Evolutionary conservation across 805 yeast species (phyloP).

Genomic region (Kazachstania martiniae): DNA sequence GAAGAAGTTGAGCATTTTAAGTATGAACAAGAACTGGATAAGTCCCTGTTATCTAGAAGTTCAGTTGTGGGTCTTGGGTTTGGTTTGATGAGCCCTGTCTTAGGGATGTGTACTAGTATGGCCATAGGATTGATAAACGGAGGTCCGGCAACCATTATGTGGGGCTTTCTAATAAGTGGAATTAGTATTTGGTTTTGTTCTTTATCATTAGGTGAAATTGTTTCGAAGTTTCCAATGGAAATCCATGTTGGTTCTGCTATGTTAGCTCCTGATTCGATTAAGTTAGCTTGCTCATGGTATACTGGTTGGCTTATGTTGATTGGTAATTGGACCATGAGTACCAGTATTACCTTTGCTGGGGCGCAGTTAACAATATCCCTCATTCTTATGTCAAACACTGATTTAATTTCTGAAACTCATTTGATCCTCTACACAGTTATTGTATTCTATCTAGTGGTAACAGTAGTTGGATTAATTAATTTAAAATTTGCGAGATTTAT

Average conservation of each 20-base stretch:
- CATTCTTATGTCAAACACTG: slow-evolving; percentile 48
- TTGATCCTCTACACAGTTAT: slow-evolving; percentile 40
- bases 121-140: slow-evolving; percentile 67
- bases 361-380: slow-evolving; percentile 62
- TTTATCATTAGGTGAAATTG: slow-evolving; percentile 64
- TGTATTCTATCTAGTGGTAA: slow-evolving; percentile 46
- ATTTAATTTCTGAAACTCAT: slow-evolving; percentile 42
- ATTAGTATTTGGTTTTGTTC: slow-evolving; percentile 55
- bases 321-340: slow-evolving; percentile 72
- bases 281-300: slow-evolving; percentile 58
- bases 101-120: slow-evolving; percentile 65
- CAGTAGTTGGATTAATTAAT: slow-evolving; percentile 52
- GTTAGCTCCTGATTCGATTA: slow-evolving; percentile 45
- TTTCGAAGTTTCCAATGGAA: slow-evolving; percentile 67
- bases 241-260: slow-evolving; percentile 71
- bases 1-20: slow-evolving; percentile 62
- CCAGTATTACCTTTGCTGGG: slow-evolving; percentile 65
- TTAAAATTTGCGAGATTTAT: slow-evolving; percentile 47
- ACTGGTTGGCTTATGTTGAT: slow-evolving; percentile 67
- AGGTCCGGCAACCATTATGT: slow-evolving; percentile 62
- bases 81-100: slow-evolving; percentile 72
- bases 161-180: slow-evolving; percentile 64
- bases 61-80: slow-evolving; percentile 73
- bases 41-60: slow-evolving; percentile 50
- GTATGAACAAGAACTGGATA: slow-evolving; percentile 59